A percentile compares a stretch with the other conserved stretches of the same genome.
Evolutionary conservation across 805 yeast species (phyloP).

Genomic region (Kodamaea leandrae): DNA sequence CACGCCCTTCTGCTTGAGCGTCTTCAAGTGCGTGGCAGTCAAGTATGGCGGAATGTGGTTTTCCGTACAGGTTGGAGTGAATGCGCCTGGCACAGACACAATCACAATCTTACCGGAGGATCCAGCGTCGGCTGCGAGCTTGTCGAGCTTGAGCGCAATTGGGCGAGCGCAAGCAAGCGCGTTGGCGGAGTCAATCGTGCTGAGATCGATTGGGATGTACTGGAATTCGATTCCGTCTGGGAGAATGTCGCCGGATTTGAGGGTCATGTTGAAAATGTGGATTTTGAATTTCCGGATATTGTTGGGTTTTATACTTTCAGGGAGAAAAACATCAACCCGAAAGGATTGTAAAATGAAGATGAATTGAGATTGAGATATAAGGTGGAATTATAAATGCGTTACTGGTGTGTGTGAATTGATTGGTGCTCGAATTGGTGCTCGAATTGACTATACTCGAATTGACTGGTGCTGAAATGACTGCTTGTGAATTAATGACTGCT

Average conservation of each 20-base stretch:
- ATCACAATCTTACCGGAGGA: conserved; percentile 25
- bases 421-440: too few relatives aligned
- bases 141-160: conserved; percentile 32
- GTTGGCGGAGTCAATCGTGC: conserved; percentile 21
- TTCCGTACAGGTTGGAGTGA: conserved; percentile 46
- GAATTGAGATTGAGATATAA: too few relatives aligned
- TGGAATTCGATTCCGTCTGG: conserved; percentile 35
- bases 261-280: conserved; percentile 10
- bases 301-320: background rate
- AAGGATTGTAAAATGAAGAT: too few relatives aligned
- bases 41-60: conserved; percentile 42
- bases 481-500: too few relatives aligned
- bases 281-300: background rate
- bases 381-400: too few relatives aligned
- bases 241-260: conserved; percentile 30
- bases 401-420: too few relatives aligned
- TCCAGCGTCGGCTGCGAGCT: conserved; percentile 22
- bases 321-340: too few relatives aligned
- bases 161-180: conserved; percentile 38
- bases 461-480: too few relatives aligned
- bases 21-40: conserved; percentile 21
- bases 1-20: conserved; percentile 29
- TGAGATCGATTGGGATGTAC: conserved; percentile 37
- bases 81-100: conserved; percentile 44
- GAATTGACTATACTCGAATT: too few relatives aligned